Evolutionary conservation across 371 early-diverging fungal genomes (phyloP).

Genomic region (Syncephalastrum monosporum): DNA sequence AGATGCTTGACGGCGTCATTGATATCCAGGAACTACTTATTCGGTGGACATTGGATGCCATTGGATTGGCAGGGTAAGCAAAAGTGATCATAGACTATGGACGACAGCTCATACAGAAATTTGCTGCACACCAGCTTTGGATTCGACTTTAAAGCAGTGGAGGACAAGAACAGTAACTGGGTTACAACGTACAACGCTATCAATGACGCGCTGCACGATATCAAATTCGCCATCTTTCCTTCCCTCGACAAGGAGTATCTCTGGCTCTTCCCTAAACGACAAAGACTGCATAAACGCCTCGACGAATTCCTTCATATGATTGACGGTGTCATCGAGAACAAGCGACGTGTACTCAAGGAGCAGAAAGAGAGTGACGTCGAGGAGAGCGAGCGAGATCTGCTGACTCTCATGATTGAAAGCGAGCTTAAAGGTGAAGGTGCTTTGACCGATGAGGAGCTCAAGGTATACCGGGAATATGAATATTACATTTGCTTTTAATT

Average conservation of each 20-base stretch:
- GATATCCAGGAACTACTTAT: slow-evolving; percentile 17
- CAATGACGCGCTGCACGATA: no score
- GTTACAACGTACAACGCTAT: slow-evolving; percentile 3
- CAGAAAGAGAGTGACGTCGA: slow-evolving; percentile 8
- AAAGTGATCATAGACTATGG: no score
- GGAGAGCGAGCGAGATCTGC: slow-evolving; percentile 47
- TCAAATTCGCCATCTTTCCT: not conserved
- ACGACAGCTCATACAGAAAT: no score
- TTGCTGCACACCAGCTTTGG: no score
- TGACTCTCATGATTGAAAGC: slow-evolving; percentile 54
- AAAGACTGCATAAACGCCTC: slow-evolving; percentile 6
- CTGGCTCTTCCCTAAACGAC: not conserved
- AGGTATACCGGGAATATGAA: slow-evolving; percentile 24
- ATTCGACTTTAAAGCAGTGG: slow-evolving; percentile 18
- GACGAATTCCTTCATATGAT: slow-evolving; percentile 15
- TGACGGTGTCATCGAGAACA: slow-evolving; percentile 34
- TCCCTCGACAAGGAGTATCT: not conserved
- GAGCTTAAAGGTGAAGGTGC: slow-evolving; percentile 27
- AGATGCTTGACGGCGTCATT: slow-evolving; percentile 1
- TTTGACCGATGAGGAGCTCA: slow-evolving; percentile 38
- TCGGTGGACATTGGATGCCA: slow-evolving; percentile 30
- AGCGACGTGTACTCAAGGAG: slow-evolving; percentile 20
- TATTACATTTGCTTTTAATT: not conserved
- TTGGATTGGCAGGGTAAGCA: slow-evolving; percentile 28
- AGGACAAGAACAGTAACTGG: slow-evolving; percentile 19